These are phyloP conservation scores for Biscogniauxia sp. DNA, from an alignment of 2,329 filamentous ascomycete genomes.

Conservation along the genomic window DNA sequence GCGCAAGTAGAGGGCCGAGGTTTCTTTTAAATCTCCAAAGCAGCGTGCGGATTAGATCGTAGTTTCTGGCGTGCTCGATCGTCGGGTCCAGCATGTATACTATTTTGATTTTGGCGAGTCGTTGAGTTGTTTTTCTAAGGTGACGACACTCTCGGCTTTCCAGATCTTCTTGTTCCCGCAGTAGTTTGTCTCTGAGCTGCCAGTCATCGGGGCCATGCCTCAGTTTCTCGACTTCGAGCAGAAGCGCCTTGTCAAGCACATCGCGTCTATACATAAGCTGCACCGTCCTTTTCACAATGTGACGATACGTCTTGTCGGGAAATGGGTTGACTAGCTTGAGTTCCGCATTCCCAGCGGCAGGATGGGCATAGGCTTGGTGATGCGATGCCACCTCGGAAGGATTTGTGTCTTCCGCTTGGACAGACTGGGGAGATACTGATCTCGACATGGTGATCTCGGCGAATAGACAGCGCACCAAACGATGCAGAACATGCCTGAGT, in stretches of 20 bases:
- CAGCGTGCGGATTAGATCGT: conserved; percentile 15
- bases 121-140: conserved; percentile 7
- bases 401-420: neutral
- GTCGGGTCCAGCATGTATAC: conserved; percentile 15
- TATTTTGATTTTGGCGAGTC: conserved; percentile 13
- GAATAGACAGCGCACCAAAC: neutral
- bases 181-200: conserved; percentile 12
- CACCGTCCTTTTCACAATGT: conserved; percentile 12
- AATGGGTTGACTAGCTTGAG: conserved; percentile 14
- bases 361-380: neutral
- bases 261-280: conserved; percentile 20
- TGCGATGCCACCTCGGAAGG: conserved; percentile 2
- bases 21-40: conserved; percentile 21
- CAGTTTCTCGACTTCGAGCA: conserved; percentile 10
- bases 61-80: conserved; percentile 13
- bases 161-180: conserved; percentile 12
- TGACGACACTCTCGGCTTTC: conserved; percentile 15
- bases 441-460: neutral
- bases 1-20: conserved; percentile 17
- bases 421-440: neutral
- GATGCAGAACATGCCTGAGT: neutral
- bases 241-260: conserved; percentile 17
- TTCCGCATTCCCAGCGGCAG: conserved; percentile 1
- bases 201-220: conserved; percentile 9
- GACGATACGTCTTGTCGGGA: conserved; percentile 11